Base-by-base conservation (phyloP, 345 rosid genomes). In the Hirschfeldia incana region DNA sequence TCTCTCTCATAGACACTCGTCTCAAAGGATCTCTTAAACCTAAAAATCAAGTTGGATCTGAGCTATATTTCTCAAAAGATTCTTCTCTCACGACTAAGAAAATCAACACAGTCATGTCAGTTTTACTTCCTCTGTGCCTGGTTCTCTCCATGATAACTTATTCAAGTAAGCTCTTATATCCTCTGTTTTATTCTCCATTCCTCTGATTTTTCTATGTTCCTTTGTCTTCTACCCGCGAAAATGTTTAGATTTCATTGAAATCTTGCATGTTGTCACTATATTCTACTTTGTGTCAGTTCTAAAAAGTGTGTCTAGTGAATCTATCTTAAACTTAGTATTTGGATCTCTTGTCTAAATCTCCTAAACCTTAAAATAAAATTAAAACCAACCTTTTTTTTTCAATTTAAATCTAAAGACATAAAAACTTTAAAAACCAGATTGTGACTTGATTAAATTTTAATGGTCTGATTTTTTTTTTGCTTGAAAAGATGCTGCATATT, bases 401-500 rank as follows among this genome's bases (percentile, higher is more conserved):
- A 11, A 5, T 1, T 3, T 6, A 36, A 62, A 17, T 12, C 27
- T 4, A 36, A 17, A 46, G n/a, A 68, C 4, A 33, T 53, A 6
- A 4, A 49, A 49, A 39, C 59, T 26, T n/a, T 3, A 13, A 42
- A 42, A 46, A 67, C 57, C 33, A 76, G 8, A 36, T 6, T 2
- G 0, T 64, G n/a, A n/a, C 11, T n/a, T 29, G 67, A 33, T 29
- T 46, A 9, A 16, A 36, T 33, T 28, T 27, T 30, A 76, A 39
- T 49, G 76, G 44, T 30, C 26, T 29, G 10, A 28, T 65, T 7
- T 37, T 37, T 9, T 16, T 8, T 3, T 53, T 5, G 46, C 5
- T 1, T 15, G 55, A 37, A 46, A 53, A 92, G 97, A 84, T 72
- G 98, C 92, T 9, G 76, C 75, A 9, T 95, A 93, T 75, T 95